These are phyloP conservation scores for Haplographium delicatum DNA, from an alignment of 495 filamentous ascomycete species.

Conservation along the genomic window DNA sequence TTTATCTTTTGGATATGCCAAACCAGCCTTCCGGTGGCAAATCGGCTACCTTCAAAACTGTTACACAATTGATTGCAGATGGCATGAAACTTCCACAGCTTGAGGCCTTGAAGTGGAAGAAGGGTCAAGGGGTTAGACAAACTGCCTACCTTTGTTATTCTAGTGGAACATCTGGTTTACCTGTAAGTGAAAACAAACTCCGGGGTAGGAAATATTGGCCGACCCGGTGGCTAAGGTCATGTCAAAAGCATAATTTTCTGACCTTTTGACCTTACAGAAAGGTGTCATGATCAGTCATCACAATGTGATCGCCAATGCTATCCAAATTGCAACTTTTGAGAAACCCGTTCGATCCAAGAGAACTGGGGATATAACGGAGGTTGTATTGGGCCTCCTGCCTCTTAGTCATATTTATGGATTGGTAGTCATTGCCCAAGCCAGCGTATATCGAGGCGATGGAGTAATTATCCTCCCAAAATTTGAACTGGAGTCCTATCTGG, in stretches of 20 bases:
- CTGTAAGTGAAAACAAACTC: slow-evolving; percentile 44
- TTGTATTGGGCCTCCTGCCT: slow-evolving; percentile 68
- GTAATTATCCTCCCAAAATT: slow-evolving; percentile 82
- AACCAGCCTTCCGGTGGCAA: slow-evolving; percentile 41
- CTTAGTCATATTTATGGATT: slow-evolving; percentile 85
- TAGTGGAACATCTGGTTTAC: slow-evolving; percentile 81
- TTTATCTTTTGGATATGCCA: slow-evolving; percentile 72
- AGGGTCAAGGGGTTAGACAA: slow-evolving; percentile 70
- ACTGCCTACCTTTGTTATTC: slow-evolving; percentile 87
- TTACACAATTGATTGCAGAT: slow-evolving; percentile 61
- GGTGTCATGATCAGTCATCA: slow-evolving; percentile 88
- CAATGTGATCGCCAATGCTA: slow-evolving; percentile 81
- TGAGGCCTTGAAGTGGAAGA: slow-evolving; percentile 61
- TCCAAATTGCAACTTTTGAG: slow-evolving; percentile 61
- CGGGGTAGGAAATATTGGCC: too few species aligned
- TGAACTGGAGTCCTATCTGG: slow-evolving; percentile 60
- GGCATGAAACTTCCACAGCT: slow-evolving; percentile 58
- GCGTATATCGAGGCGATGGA: slow-evolving; percentile 70
- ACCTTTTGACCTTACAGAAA: slow-evolving; percentile 56
- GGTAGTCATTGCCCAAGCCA: slow-evolving; percentile 67
- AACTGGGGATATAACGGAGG: slow-evolving; percentile 42
- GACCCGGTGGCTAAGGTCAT: too few species aligned
- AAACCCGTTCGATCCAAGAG: slow-evolving; percentile 28
- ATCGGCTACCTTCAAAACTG: slow-evolving; percentile 57
- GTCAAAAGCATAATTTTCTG: not conserved